Conservation (phyloP, 1,284 basidiomycete genomes). For the Vanrija pseudolonga region DNA sequence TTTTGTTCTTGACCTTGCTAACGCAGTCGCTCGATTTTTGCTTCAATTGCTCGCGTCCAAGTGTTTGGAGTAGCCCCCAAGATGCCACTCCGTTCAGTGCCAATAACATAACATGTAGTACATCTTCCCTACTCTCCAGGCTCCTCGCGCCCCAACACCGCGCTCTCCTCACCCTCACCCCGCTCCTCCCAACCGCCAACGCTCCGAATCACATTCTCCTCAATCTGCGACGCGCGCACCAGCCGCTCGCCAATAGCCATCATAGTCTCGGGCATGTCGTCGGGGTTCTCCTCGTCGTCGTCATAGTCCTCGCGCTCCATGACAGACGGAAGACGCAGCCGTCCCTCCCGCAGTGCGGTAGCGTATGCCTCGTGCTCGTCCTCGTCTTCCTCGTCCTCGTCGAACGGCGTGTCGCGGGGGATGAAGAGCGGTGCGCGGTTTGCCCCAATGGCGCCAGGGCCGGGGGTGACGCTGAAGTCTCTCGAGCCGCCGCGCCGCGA, state of each 20-base stretch:
- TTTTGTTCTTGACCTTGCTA: too few species aligned
- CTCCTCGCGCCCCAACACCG: slow-evolving; percentile 42
- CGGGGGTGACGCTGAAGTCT: slow-evolving; percentile 23
- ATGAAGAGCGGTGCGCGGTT: slow-evolving; percentile 40
- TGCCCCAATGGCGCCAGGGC: slow-evolving; percentile 6
- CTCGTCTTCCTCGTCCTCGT: slow-evolving; percentile 45
- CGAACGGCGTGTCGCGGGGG: slow-evolving; percentile 40
- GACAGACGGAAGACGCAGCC: slow-evolving; percentile 37
- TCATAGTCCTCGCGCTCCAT: slow-evolving; percentile 32
- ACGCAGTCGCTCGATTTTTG: too few species aligned
- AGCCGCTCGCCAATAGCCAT: slow-evolving; percentile 37
- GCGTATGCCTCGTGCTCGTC: slow-evolving; percentile 44
- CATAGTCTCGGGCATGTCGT: slow-evolving; percentile 45
- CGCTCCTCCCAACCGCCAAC: slow-evolving; percentile 44
- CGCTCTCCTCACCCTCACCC: slow-evolving; percentile 39
- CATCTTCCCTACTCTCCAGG: slow-evolving; percentile 28
- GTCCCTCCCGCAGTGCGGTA: slow-evolving; percentile 33
- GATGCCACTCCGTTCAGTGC: too few species aligned
- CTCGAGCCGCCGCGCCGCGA: slow-evolving; percentile 15
- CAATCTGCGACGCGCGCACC: slow-evolving; percentile 40
- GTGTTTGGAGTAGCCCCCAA: too few species aligned
- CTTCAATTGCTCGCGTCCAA: too few species aligned
- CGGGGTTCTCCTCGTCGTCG: slow-evolving; percentile 42
- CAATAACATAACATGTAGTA: too few species aligned
- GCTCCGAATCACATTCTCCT: slow-evolving; percentile 36